Conservation (phyloP, 2,329 filamentous ascomycete genomes). For the Hymenoscyphus infarciens region DNA sequence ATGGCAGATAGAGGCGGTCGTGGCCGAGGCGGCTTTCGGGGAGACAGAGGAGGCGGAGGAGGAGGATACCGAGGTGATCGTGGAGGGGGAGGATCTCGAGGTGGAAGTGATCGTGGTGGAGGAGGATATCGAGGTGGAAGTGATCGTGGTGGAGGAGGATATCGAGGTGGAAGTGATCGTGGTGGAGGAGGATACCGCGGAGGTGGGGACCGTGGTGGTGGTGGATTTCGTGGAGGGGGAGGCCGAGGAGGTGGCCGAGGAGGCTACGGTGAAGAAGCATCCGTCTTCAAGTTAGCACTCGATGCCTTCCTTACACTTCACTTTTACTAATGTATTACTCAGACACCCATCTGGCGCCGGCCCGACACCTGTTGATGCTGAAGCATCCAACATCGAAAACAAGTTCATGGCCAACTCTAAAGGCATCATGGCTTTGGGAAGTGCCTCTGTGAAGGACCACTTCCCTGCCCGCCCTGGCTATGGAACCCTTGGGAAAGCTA, state of each 20-base stretch:
- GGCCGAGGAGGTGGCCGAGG: conserved; percentile 14
- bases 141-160: conserved; percentile 32
- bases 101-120: conserved; percentile 28
- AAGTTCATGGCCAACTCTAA: conserved; percentile 26
- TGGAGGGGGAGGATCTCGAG: conserved; percentile 31
- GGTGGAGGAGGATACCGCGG: conserved; percentile 30
- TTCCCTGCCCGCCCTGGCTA: conserved; percentile 33
- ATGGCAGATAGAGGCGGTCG: conserved; percentile 17
- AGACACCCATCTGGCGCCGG: conserved; percentile 27
- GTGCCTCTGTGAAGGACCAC: conserved; percentile 13
- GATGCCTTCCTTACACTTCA: conserved; percentile 4
- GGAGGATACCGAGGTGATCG: conserved; percentile 30
- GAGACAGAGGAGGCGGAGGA: conserved; percentile 29
- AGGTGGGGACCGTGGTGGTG: conserved; percentile 27
- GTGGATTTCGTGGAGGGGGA: conserved; percentile 32
- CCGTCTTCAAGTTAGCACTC: conserved; percentile 25
- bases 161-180: conserved; percentile 31
- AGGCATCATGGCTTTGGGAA: conserved; percentile 23
- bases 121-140: conserved; percentile 30
- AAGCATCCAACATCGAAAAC: conserved; percentile 33
- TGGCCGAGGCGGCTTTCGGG: conserved; percentile 31
- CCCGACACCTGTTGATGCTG: conserved; percentile 23
- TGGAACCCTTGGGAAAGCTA: conserved; percentile 29
- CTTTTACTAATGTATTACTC: conserved; percentile 8
- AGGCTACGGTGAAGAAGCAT: background rate